A percentile compares a stretch with the other conserved stretches of the same genome.
Evolutionary conservation across 169 alveolate genomes (phyloP).

Genomic region (Plasmodium knowlesi): DNA sequence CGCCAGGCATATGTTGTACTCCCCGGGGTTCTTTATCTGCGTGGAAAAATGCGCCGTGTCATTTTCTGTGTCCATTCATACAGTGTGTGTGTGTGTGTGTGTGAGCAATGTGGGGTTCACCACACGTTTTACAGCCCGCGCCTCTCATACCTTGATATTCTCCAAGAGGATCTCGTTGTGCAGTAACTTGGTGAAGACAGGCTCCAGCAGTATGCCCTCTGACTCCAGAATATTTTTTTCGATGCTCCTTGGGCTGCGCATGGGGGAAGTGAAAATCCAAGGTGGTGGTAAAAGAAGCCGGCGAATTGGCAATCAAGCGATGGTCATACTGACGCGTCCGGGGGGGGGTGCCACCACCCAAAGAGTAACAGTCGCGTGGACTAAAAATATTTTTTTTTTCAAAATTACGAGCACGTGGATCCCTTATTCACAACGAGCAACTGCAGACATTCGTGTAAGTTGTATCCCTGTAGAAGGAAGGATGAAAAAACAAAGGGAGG

Average conservation of each 20-base stretch:
- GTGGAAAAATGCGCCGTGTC: neutral
- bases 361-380: neutral
- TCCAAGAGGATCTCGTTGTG: slow-evolving; percentile 28
- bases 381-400: neutral
- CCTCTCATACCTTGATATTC: slow-evolving; percentile 24
- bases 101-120: neutral
- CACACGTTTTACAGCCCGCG: neutral
- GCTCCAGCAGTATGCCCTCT: slow-evolving; percentile 16
- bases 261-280: neutral
- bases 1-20: slow-evolving; percentile 25
- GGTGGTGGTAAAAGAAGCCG: neutral
- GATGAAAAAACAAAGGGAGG: neutral
- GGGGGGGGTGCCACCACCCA: neutral
- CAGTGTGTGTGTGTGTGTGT: neutral
- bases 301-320: neutral
- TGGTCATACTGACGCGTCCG: neutral
- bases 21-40: slow-evolving; percentile 33
- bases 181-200: slow-evolving; percentile 13
- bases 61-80: neutral
- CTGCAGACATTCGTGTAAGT: slow-evolving; percentile 35
- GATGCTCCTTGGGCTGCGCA: slow-evolving; percentile 3
- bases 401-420: slow-evolving; percentile 32
- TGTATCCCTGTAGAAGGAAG: slow-evolving; percentile 15
- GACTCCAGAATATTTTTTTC: slow-evolving; percentile 33
- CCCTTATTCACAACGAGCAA: slow-evolving; percentile 23